These are phyloP conservation scores for Groenewaldozyma sp. DNA, from an alignment of 1,139 yeast species.

Conservation along the genomic window DNA sequence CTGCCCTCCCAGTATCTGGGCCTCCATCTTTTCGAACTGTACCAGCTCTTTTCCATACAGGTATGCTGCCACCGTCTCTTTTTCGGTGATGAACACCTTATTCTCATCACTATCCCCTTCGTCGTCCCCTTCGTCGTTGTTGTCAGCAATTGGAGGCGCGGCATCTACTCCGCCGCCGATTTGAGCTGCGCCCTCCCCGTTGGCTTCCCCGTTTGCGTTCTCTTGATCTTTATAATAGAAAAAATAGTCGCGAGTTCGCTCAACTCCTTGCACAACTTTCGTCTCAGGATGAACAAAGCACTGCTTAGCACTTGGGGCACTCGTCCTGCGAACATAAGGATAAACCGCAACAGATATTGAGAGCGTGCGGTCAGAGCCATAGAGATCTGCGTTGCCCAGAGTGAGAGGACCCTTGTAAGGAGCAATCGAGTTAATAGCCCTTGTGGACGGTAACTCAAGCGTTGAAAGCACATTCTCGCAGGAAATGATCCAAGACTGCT, in stretches of 20 bases:
- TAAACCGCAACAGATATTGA: conserved; percentile 47
- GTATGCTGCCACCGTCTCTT: conserved; percentile 42
- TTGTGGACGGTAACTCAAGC: conserved; percentile 25
- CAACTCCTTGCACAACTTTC: conserved; percentile 23
- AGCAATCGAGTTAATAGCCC: conserved; percentile 36
- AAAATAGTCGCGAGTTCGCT: conserved; percentile 7
- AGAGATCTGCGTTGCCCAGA: conserved; percentile 29
- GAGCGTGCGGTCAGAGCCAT: conserved; percentile 15
- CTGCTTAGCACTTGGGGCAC: conserved; percentile 1
- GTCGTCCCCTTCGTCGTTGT: conserved; percentile 9
- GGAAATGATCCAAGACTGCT: background rate
- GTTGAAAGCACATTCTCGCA: conserved; percentile 6
- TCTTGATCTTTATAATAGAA: background rate
- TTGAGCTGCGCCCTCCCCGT: no score
- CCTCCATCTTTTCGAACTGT: conserved; percentile 38
- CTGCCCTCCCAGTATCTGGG: conserved; percentile 13
- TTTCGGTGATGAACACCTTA: conserved; percentile 9
- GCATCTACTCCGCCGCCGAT: background rate
- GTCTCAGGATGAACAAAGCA: conserved; percentile 9
- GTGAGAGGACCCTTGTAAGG: conserved; percentile 14
- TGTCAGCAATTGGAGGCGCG: background rate
- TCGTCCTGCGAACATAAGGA: conserved; percentile 47
- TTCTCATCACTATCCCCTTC: conserved; percentile 7
- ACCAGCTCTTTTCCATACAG: conserved; percentile 60
- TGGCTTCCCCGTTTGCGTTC: background rate